phyloP scores from a whole-genome alignment of 768 basidiomycete species.

The Serendipita sp. region DNA sequence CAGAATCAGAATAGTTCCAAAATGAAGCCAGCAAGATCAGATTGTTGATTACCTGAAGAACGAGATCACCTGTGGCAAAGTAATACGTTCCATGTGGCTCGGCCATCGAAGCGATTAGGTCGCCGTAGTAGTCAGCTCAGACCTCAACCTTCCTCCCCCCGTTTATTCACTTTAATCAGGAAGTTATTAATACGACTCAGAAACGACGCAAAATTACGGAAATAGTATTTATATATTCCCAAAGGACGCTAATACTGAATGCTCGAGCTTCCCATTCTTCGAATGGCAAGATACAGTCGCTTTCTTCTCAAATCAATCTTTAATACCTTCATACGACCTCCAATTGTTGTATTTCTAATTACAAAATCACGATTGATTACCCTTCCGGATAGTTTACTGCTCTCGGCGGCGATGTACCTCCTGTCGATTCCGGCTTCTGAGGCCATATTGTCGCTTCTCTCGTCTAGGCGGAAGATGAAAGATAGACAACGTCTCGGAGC shows the following conservation, averaged over 20 bases:
- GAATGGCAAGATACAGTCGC: background rate
- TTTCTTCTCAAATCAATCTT: conserved; percentile 6
- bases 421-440: conserved; percentile 5
- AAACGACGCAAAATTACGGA: too few relatives aligned
- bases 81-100: background rate
- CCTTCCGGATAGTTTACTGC: background rate
- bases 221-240: too few relatives aligned
- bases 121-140: too few relatives aligned
- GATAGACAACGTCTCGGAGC: conserved; percentile 17
- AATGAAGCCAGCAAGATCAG: too few relatives aligned
- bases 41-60: background rate
- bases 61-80: background rate
- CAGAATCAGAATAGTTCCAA: too few relatives aligned
- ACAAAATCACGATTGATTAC: background rate
- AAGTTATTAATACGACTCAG: too few relatives aligned
- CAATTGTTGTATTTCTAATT: background rate
- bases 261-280: background rate
- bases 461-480: background rate
- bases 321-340: conserved; percentile 6
- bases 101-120: too few relatives aligned
- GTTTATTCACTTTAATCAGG: too few relatives aligned
- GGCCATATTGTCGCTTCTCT: background rate
- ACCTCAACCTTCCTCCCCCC: too few relatives aligned
- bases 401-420: background rate
- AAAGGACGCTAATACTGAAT: too few relatives aligned